Evolutionary conservation across 2,329 filamentous ascomycete genomes (phyloP).

Genomic region (Cytospora chrysosperma): DNA sequence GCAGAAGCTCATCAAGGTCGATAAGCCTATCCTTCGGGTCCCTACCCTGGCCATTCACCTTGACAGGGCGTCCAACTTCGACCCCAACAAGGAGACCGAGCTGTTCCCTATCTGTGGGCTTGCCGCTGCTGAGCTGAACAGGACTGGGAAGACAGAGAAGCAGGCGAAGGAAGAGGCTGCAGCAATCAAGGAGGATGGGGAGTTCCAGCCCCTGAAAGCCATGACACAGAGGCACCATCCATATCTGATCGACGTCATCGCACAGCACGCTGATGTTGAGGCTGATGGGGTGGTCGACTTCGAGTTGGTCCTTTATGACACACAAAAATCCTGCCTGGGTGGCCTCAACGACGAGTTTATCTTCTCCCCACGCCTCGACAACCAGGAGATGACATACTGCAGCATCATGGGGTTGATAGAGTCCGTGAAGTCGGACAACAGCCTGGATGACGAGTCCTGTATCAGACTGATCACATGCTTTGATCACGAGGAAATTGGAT

Average conservation of each 20-base stretch:
- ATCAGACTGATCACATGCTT: conserved; percentile 95
- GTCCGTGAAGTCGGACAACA: conserved; percentile 63
- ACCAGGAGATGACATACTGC: conserved; percentile 95
- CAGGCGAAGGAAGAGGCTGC: conserved; percentile 38
- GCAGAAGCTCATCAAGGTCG: conserved; percentile 85
- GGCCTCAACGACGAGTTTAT: conserved; percentile 92
- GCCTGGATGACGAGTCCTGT: conserved; percentile 71
- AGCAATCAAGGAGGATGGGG: conserved; percentile 44
- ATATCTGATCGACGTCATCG: conserved; percentile 80
- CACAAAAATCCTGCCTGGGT: conserved; percentile 84
- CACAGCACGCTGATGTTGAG: conserved; percentile 70
- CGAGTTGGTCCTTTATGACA: conserved; percentile 95
- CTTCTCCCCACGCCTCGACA: conserved; percentile 93
- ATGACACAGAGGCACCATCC: conserved; percentile 85
- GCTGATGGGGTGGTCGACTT: conserved; percentile 82
- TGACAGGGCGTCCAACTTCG: conserved; percentile 79
- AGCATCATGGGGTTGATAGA: conserved; percentile 80
- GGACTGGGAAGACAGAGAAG: conserved; percentile 56
- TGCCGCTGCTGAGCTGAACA: conserved; percentile 83
- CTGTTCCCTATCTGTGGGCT: conserved; percentile 91
- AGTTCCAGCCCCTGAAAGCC: conserved; percentile 73
- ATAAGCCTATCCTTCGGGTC: conserved; percentile 85
- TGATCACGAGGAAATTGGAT: conserved; percentile 97
- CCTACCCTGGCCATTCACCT: conserved; percentile 94
- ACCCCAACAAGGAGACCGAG: conserved; percentile 96